A percentile compares a stretch with the other conserved stretches of the same genome.
Evolutionary conservation across 83 land plant genomes (phyloP).

Genomic region (Thuja plicata): DNA sequence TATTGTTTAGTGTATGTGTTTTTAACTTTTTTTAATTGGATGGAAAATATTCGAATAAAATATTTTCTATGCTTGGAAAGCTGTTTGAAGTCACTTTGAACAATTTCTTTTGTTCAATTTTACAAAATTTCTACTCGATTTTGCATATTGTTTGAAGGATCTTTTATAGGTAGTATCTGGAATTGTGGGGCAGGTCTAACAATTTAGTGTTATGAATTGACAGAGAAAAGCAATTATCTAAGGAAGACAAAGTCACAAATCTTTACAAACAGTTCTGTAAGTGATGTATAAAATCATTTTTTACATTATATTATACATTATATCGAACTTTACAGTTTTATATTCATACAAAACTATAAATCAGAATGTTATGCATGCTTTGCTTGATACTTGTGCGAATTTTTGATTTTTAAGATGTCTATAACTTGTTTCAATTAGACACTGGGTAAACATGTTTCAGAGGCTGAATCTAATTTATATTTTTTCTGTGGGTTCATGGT

Average conservation of each 20-base stretch:
- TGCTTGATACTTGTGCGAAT: not conserved
- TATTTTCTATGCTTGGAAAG: not conserved
- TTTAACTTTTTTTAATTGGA: not conserved
- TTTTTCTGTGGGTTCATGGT: not conserved
- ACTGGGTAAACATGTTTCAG: not conserved
- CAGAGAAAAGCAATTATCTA: slow-evolving; percentile 59
- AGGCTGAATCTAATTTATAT: not conserved
- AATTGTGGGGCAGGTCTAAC: slow-evolving; percentile 11
- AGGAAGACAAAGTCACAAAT: slow-evolving; percentile 69
- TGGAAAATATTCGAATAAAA: not conserved
- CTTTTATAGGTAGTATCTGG: not conserved
- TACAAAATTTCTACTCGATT: not conserved
- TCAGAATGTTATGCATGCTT: not conserved
- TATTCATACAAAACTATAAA: not conserved
- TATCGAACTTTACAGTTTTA: not conserved
- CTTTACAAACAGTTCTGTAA: slow-evolving; percentile 78
- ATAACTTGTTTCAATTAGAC: not conserved
- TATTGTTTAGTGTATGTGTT: not conserved
- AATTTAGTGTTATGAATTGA: slow-evolving; percentile 14
- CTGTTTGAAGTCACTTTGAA: not conserved
- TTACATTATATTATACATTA: not conserved
- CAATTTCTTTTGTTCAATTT: not conserved
- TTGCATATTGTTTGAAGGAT: not conserved
- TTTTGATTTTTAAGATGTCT: not conserved
- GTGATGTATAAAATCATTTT: slow-evolving; percentile 7